Conservation (phyloP, 208 protist genomes). For the Naegleria gruberi region DNA sequence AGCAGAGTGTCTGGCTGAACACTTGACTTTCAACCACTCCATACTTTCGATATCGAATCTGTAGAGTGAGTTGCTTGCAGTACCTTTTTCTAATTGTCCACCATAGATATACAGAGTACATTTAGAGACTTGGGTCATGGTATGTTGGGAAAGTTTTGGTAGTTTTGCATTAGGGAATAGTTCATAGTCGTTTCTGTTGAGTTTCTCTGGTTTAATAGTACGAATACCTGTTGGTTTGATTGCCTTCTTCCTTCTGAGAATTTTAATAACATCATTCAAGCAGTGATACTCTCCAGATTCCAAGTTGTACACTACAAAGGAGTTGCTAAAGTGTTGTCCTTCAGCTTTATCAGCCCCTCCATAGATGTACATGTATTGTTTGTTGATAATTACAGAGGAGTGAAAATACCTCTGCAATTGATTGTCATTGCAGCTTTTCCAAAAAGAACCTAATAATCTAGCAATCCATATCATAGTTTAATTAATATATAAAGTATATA, state of each 20-base stretch:
- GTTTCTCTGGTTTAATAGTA: neutral
- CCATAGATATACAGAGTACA: neutral
- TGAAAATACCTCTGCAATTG: conserved; percentile 21
- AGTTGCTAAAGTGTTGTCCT: neutral
- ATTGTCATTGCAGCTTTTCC: neutral
- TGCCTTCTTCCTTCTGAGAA: neutral
- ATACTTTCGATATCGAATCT: neutral
- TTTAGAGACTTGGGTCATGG: neutral
- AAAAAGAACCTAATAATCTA: conserved; percentile 13
- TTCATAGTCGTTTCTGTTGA: neutral
- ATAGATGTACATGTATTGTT: neutral
- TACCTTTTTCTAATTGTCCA: neutral
- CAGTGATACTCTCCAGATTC: neutral
- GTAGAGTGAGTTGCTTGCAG: neutral
- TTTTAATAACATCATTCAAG: conserved; percentile 1
- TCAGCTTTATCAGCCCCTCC: neutral
- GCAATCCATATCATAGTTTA: neutral
- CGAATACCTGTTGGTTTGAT: neutral
- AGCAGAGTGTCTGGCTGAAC: neutral
- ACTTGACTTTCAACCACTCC: conserved; percentile 2
- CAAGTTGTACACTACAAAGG: neutral
- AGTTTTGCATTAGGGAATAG: neutral
- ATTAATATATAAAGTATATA: neutral
- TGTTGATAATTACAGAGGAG: neutral
- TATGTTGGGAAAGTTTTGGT: neutral